Evolutionary conservation across 1,139 yeast species (phyloP).

Genomic region (Blastobotrys aristatus): DNA sequence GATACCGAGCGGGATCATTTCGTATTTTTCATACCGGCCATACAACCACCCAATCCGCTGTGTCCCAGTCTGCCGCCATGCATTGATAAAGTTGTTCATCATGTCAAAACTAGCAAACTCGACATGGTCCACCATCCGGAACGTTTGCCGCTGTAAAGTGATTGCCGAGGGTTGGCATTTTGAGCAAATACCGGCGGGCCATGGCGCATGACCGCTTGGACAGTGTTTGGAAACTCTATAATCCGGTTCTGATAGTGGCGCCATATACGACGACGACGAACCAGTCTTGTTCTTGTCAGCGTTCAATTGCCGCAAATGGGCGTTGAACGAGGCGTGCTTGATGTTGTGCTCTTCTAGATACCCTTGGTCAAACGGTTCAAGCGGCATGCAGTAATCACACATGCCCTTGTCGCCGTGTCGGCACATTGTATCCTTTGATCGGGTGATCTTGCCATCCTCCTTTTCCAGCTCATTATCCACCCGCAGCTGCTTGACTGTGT

Average conservation of each 20-base stretch:
- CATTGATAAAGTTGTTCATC: conserved; percentile 76
- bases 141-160: conserved; percentile 82
- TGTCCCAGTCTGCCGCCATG: conserved; percentile 84
- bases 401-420: conserved; percentile 89
- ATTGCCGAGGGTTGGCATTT: conserved; percentile 96
- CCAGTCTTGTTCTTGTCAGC: conserved; percentile 63
- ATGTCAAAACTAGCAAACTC: conserved; percentile 74
- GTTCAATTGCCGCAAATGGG: conserved; percentile 69
- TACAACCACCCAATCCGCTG: conserved; percentile 84
- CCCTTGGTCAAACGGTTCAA: conserved; percentile 88
- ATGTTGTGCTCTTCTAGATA: conserved; percentile 72
- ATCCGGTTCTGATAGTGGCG: conserved; percentile 72
- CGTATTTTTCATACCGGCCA: conserved; percentile 75
- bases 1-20: conserved; percentile 83
- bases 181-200: conserved; percentile 95
- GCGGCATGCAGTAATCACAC: conserved; percentile 96
- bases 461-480: conserved; percentile 67
- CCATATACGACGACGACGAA: conserved; percentile 63
- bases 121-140: conserved; percentile 96
- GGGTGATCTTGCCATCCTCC: conserved; percentile 65
- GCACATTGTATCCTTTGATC: conserved; percentile 63
- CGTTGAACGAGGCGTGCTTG: conserved; percentile 85
- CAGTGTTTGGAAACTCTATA: conserved; percentile 62
- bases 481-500: conserved; percentile 37
- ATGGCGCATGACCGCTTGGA: conserved; percentile 78